Conservation (phyloP, 2,329 filamentous ascomycete species). For the Cytospora paraplurivora region DNA sequence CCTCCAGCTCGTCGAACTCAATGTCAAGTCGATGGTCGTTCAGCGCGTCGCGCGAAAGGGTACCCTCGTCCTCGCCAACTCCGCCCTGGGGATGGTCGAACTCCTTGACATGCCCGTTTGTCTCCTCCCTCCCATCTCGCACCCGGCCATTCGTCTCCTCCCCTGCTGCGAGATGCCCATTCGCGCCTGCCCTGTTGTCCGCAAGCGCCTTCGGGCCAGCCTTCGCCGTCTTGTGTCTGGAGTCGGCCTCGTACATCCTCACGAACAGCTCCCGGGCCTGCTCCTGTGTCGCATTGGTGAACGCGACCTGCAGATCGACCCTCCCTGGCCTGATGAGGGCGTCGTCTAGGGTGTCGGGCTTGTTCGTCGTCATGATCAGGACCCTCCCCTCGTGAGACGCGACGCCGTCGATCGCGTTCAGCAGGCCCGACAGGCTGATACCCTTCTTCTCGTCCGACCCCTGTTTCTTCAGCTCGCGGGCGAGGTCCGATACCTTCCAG, state of each 20-base stretch:
- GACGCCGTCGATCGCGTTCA: conserved; percentile 84
- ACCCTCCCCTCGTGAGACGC: conserved; percentile 77
- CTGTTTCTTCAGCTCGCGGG: conserved; percentile 47
- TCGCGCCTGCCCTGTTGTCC: neutral
- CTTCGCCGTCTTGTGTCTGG: conserved; percentile 29
- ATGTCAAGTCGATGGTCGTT: conserved; percentile 34
- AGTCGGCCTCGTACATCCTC: conserved; percentile 59
- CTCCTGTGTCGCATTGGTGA: conserved; percentile 54
- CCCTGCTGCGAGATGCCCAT: neutral
- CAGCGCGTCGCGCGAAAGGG: conserved; percentile 22
- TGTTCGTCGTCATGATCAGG: conserved; percentile 82
- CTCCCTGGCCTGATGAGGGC: conserved; percentile 74
- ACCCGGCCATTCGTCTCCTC: neutral
- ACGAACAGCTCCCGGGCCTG: conserved; percentile 62
- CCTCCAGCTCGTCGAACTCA: conserved; percentile 43
- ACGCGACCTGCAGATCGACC: conserved; percentile 56
- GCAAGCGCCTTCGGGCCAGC: neutral
- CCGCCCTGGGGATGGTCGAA: neutral
- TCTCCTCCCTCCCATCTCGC: conserved; percentile 3
- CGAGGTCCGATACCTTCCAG: conserved; percentile 45
- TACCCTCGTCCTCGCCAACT: neutral
- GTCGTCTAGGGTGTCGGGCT: conserved; percentile 70
- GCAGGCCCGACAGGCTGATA: conserved; percentile 76
- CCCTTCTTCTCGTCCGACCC: conserved; percentile 44
- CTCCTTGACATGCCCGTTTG: conserved; percentile 8